These are phyloP conservation scores for Insectozyma bohioensis DNA, from an alignment of 1,139 yeast genomes.

Conservation along the genomic window DNA sequence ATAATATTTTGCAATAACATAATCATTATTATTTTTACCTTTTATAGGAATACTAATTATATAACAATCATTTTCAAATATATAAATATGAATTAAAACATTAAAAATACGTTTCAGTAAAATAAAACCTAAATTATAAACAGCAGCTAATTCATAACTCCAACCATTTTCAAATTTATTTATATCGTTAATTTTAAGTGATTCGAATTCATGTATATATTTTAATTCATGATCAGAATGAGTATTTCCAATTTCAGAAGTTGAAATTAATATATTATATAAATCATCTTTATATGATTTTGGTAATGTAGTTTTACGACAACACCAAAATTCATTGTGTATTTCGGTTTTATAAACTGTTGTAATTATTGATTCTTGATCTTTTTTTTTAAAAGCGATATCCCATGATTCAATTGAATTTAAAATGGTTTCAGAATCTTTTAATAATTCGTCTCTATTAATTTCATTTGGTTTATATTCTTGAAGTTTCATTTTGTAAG, in stretches of 20 bases:
- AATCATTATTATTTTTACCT: constrained; percentile 19
- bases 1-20: constrained; percentile 49
- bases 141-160: constrained; percentile 28
- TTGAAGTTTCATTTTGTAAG: constrained; percentile 6
- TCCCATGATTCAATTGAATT: constrained; percentile 1
- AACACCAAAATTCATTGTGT: constrained; percentile 10
- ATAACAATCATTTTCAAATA: constrained; percentile 32
- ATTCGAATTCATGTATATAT: constrained; percentile 32
- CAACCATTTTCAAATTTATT: constrained; percentile 12
- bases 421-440: neutral
- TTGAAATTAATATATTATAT: constrained; percentile 10
- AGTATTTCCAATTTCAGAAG: constrained; percentile 18
- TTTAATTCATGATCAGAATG: constrained; percentile 37
- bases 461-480: neutral
- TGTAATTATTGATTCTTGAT: too few species aligned
- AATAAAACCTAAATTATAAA: constrained; percentile 52
- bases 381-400: too few species aligned
- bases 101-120: constrained; percentile 54
- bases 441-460: constrained; percentile 1
- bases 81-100: constrained; percentile 52
- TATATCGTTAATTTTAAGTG: constrained; percentile 13
- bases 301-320: constrained; percentile 6
- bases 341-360: constrained; percentile 2
- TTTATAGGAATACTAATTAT: constrained; percentile 54
- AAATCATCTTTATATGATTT: constrained; percentile 2